Evolutionary conservation across 2,329 filamentous ascomycete species (phyloP).

Genomic region (Teratosphaeria nubilosa): DNA sequence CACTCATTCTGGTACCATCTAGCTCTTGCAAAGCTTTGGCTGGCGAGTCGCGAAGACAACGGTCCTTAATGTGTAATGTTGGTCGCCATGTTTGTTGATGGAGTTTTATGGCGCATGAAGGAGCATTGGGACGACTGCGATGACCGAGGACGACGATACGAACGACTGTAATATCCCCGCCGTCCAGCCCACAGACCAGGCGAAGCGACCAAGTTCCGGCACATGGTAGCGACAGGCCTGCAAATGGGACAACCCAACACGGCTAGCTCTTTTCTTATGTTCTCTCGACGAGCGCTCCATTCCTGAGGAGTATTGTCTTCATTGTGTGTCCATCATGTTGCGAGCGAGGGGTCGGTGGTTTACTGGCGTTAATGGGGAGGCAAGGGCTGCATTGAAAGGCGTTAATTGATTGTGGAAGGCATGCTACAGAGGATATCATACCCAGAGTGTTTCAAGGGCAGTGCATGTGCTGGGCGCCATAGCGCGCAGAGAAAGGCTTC

Average conservation of each 20-base stretch:
- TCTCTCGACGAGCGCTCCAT: neutral
- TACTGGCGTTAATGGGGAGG: neutral
- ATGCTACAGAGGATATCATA: neutral
- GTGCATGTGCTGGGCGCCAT: neutral
- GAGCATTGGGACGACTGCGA: conserved; percentile 6
- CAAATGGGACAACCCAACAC: neutral
- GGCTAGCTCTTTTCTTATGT: neutral
- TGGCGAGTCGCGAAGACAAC: neutral
- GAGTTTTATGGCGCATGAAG: conserved; percentile 1
- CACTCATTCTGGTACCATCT: conserved; percentile 1
- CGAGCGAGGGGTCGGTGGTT: neutral
- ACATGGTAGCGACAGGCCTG: neutral
- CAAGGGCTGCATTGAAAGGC: neutral
- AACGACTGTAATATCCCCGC: neutral
- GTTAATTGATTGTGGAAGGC: neutral
- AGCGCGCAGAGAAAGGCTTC: neutral
- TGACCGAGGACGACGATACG: conserved; percentile 5
- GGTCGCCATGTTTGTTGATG: neutral
- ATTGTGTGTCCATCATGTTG: neutral
- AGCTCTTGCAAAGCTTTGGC: conserved; percentile 1
- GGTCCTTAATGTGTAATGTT: conserved; percentile 1
- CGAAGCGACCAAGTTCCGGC: neutral
- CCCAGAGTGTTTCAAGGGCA: neutral
- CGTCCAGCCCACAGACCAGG: neutral
- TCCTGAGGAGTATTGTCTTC: neutral